These are phyloP conservation scores for Deinandra increscens DNA, from an alignment of 129 eudicot genomes.

Conservation along the genomic window DNA sequence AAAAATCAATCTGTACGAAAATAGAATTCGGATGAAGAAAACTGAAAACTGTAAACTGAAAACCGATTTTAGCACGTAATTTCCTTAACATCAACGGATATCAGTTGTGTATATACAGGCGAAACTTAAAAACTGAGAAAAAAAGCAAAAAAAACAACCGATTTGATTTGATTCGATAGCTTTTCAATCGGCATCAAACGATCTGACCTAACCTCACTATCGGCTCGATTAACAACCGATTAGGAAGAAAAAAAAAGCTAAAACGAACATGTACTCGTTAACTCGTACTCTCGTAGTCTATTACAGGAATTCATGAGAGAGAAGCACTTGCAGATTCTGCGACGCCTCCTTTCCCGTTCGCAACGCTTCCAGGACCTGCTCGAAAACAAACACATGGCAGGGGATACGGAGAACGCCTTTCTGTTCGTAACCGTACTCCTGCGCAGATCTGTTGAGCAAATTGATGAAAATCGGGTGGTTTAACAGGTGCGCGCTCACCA, in stretches of 20 bases:
- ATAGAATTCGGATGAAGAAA: not conserved
- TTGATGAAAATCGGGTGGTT: constrained; percentile 79
- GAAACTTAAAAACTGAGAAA: not conserved
- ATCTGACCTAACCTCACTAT: constrained; percentile 25
- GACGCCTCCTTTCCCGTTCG: constrained; percentile 45
- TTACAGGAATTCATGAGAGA: constrained; percentile 24
- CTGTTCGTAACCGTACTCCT: constrained; percentile 93
- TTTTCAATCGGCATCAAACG: constrained; percentile 27
- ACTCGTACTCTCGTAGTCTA: not conserved
- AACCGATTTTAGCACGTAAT: constrained; percentile 6
- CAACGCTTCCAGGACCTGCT: constrained; percentile 62
- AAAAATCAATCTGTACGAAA: constrained; percentile 2
- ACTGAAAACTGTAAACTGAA: too few species aligned
- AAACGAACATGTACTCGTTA: not conserved
- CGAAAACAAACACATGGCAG: constrained; percentile 66
- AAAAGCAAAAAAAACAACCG: not conserved
- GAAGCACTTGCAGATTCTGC: not conserved
- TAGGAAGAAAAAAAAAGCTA: not conserved
- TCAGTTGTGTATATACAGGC: constrained; percentile 26
- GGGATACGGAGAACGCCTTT: constrained; percentile 83
- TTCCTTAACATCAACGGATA: constrained; percentile 4
- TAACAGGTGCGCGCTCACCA: constrained; percentile 71
- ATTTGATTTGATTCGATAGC: constrained; percentile 23
- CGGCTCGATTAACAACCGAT: constrained; percentile 1
- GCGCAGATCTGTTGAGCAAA: constrained; percentile 74